These are phyloP conservation scores for Polyrhizophydium stewartii DNA, from an alignment of 371 early-diverging fungal species.

Conservation along the genomic window DNA sequence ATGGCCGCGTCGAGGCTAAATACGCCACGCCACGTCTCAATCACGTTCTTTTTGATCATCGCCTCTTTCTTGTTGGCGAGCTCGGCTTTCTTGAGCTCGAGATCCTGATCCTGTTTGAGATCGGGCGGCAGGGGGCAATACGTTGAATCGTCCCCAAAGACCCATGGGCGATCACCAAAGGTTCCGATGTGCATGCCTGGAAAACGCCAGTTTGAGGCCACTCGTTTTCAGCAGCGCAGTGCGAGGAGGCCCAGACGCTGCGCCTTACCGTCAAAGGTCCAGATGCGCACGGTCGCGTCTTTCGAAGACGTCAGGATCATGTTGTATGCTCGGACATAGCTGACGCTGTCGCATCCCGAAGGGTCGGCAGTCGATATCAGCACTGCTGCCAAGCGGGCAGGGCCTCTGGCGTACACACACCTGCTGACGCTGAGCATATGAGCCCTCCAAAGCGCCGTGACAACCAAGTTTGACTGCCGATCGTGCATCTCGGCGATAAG, in stretches of 20 bases:
- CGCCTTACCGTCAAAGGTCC: conserved; percentile 36
- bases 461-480: conserved; percentile 12
- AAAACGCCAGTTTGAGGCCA: neutral
- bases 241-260: neutral
- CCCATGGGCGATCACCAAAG: conserved; percentile 49
- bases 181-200: conserved; percentile 44
- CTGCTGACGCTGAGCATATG: conserved; percentile 40
- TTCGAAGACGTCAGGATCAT: conserved; percentile 41
- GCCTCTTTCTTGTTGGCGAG: conserved; percentile 30
- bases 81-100: conserved; percentile 34
- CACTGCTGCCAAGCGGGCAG: no score
- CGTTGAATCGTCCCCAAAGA: conserved; percentile 40
- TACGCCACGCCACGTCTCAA: conserved; percentile 40
- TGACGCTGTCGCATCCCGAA: conserved; percentile 22
- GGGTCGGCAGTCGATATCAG: neutral
- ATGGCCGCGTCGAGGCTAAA: neutral
- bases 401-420: no score
- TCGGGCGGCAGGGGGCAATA: conserved; percentile 38
- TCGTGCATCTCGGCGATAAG: conserved; percentile 5
- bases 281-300: conserved; percentile 46
- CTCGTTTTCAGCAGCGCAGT: neutral
- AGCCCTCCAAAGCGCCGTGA: conserved; percentile 39
- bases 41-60: conserved; percentile 38
- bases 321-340: conserved; percentile 36
- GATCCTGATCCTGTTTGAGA: conserved; percentile 32